Evolutionary conservation across 306 rosid genomes (phyloP).

Genomic region (Dalbergia cultrata): DNA sequence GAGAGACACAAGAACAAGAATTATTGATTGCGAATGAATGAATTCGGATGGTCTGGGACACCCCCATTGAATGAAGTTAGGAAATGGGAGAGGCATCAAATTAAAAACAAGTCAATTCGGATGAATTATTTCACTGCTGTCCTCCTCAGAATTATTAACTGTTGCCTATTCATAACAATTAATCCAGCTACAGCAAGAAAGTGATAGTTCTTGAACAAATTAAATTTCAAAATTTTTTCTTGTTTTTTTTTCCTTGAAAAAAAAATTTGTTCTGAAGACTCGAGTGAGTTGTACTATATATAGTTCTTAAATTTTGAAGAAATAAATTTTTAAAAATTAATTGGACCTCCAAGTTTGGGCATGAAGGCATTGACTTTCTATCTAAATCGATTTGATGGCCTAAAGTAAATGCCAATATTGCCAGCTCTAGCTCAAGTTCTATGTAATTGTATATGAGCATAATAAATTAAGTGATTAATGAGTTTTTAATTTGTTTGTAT

Average conservation of each 20-base stretch:
- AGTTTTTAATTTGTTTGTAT: conserved; percentile 13
- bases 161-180: conserved; percentile 44
- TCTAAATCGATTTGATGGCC: not conserved
- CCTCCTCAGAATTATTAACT: conserved; percentile 48
- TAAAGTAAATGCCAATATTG: not conserved
- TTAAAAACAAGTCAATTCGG: conserved; percentile 41
- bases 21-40: not conserved
- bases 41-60: not conserved
- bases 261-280: not conserved
- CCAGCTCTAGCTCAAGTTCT: not conserved
- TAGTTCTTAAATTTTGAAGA: conserved; percentile 9
- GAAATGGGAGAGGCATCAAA: conserved; percentile 19
- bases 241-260: not conserved
- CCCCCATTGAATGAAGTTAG: conserved; percentile 45
- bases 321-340: not conserved
- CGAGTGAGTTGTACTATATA: not conserved
- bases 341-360: too few species aligned
- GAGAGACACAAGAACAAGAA: not conserved
- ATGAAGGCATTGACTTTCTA: not conserved
- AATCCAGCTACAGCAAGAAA: conserved; percentile 46
- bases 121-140: conserved; percentile 52
- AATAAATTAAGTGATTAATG: not conserved
- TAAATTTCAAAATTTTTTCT: not conserved
- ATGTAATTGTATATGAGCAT: not conserved
- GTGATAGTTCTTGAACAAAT: conserved; percentile 44